A percentile compares a stretch with the other conserved stretches of the same genome.
Evolutionary conservation across 352 stramenopile genomes (phyloP).

Genomic region (Globisporangium nunn): DNA sequence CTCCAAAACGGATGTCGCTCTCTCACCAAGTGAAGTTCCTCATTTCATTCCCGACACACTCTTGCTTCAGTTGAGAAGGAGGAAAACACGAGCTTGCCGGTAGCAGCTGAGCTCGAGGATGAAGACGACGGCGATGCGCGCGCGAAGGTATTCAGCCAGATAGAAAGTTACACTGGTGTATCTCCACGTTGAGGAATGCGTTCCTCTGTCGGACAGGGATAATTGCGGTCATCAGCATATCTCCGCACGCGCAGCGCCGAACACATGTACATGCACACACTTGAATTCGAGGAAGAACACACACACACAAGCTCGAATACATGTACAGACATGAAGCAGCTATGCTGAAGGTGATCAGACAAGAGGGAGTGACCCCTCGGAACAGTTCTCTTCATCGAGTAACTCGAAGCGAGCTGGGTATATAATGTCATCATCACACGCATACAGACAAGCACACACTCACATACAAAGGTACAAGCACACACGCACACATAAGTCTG

Average conservation of each 20-base stretch:
- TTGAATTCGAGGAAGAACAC: conserved; percentile 6
- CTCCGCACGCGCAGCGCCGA: conserved; percentile 13
- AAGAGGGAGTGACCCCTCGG: conserved; percentile 87
- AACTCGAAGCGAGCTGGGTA: conserved; percentile 88
- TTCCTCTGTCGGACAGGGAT: conserved; percentile 87
- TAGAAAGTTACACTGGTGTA: conserved; percentile 86
- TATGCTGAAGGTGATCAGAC: conserved; percentile 60
- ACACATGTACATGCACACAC: conserved; percentile 8
- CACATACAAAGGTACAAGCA: conserved; percentile 16
- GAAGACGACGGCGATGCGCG: not conserved
- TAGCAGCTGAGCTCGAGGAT: not conserved
- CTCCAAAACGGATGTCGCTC: conserved; percentile 64
- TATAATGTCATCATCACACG: conserved; percentile 87
- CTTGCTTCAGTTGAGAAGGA: no score
- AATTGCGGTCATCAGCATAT: conserved; percentile 84
- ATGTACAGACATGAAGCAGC: conserved; percentile 3
- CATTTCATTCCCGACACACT: conserved; percentile 41
- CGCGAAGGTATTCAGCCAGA: conserved; percentile 65
- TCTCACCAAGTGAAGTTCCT: conserved; percentile 69
- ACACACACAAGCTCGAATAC: conserved; percentile 3
- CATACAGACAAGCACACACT: conserved; percentile 12
- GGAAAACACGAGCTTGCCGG: no score
- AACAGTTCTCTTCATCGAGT: conserved; percentile 85
- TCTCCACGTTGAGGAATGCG: conserved; percentile 81
- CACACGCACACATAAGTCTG: conserved; percentile 2